Percentiles rank a stretch among this genome's conserved stretches.
phyloP scores from a whole-genome alignment of 2,329 filamentous ascomycete genomes.

The Beauveria sp. region DNA sequence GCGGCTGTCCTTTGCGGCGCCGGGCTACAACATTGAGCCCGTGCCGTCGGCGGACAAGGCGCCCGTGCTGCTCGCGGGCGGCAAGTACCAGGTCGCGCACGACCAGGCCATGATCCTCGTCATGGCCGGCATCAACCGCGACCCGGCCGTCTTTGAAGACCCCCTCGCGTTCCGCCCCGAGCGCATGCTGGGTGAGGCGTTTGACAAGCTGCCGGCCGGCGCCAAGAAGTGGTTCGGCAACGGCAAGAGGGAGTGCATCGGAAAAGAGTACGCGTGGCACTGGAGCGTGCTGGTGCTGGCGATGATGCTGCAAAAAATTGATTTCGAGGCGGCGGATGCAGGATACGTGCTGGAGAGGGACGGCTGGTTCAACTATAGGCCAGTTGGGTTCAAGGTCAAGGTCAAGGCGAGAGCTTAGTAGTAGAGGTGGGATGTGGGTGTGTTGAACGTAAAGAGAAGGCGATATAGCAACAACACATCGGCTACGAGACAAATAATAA shows the following conservation, averaged over 20 bases:
- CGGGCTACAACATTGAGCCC: conserved; percentile 48
- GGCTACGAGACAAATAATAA: not conserved
- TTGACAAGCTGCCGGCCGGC: conserved; percentile 33
- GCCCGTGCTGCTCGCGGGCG: conserved; percentile 39
- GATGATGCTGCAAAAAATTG: conserved; percentile 35
- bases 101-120: conserved; percentile 43
- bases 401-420: conserved; percentile 28
- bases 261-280: conserved; percentile 41
- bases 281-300: conserved; percentile 35
- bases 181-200: conserved; percentile 39
- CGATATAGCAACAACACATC: not conserved
- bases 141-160: conserved; percentile 39
- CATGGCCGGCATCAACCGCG: conserved; percentile 41
- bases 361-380: conserved; percentile 46
- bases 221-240: conserved; percentile 46
- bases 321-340: conserved; percentile 36
- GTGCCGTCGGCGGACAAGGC: conserved; percentile 29
- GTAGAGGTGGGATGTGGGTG: too few relatives aligned
- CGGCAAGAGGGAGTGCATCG: conserved; percentile 44
- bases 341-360: conserved; percentile 36
- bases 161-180: conserved; percentile 38
- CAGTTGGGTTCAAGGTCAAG: conserved; percentile 36
- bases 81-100: conserved; percentile 41
- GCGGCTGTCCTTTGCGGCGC: conserved; percentile 45
- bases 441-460: not conserved